A percentile compares a stretch with the other conserved stretches of the same genome.
phyloP scores from a whole-genome alignment of 179 eudicot species.

The Silene noctiflora region DNA sequence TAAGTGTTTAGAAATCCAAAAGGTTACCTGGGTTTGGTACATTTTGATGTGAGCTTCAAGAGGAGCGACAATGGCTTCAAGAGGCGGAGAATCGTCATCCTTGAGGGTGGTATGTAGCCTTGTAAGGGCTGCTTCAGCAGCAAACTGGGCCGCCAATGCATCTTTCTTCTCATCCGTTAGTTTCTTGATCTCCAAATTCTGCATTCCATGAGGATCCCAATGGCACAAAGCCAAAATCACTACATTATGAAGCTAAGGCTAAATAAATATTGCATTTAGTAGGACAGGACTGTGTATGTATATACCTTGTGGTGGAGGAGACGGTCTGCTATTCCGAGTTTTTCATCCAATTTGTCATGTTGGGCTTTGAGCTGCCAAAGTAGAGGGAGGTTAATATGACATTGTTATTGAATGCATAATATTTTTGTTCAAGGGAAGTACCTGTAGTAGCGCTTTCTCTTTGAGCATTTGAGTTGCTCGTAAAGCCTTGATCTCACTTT shows the following conservation, averaged over 20 bases:
- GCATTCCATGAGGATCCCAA: slow-evolving; percentile 28
- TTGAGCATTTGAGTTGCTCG: slow-evolving; percentile 55
- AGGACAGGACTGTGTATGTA: no score
- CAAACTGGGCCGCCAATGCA: slow-evolving; percentile 89
- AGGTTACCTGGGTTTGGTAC: slow-evolving; percentile 59
- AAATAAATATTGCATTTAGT: not conserved
- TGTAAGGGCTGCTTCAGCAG: slow-evolving; percentile 87
- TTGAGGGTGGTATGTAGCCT: slow-evolving; percentile 73
- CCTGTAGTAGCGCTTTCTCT: slow-evolving; percentile 87
- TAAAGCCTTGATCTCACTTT: slow-evolving; percentile 70
- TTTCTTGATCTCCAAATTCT: slow-evolving; percentile 81
- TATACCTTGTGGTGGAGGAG: slow-evolving; percentile 77
- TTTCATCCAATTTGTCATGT: slow-evolving; percentile 53
- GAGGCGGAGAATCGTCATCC: slow-evolving; percentile 59
- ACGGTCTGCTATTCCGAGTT: slow-evolving; percentile 46
- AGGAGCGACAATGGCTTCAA: slow-evolving; percentile 80
- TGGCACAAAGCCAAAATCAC: slow-evolving; percentile 11
- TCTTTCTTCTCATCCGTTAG: slow-evolving; percentile 71
- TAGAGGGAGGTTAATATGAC: not conserved
- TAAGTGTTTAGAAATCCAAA: not conserved
- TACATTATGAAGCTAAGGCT: slow-evolving; percentile 8
- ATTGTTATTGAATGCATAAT: not conserved
- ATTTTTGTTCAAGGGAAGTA: slow-evolving; percentile 17
- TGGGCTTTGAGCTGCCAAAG: slow-evolving; percentile 54
- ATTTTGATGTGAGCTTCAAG: slow-evolving; percentile 86